Percentiles rank a stretch among this genome's conserved stretches.
phyloP scores from a whole-genome alignment of 176 grass and related monocot species.

The Zizania latifolia region DNA sequence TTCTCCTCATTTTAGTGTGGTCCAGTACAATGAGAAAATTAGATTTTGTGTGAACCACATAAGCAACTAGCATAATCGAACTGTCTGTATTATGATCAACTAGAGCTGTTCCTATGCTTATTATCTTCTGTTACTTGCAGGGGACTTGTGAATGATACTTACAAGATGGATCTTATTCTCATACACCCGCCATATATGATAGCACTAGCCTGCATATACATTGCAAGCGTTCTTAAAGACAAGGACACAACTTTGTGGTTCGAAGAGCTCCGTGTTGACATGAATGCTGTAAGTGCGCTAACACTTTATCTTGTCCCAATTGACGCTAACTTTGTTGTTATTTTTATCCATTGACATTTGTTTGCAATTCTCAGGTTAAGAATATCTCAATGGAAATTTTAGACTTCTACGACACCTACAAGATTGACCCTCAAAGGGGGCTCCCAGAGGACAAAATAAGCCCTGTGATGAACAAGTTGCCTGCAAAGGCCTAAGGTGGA shows the following conservation, averaged over 20 bases:
- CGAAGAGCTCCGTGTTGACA: conserved; percentile 86
- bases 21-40: not conserved
- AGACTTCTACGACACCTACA: conserved; percentile 82
- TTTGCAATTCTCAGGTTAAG: conserved; percentile 49
- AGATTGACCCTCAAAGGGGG: conserved; percentile 52
- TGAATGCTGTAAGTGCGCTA: conserved; percentile 60
- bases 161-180: conserved; percentile 95
- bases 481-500: conserved; percentile 38
- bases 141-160: conserved; percentile 95
- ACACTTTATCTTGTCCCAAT: not conserved
- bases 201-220: conserved; percentile 94
- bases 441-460: conserved; percentile 71
- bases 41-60: not conserved
- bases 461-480: conserved; percentile 76
- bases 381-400: conserved; percentile 93
- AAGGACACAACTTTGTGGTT: conserved; percentile 87
- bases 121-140: conserved; percentile 33
- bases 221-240: conserved; percentile 71
- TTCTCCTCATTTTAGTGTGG: not conserved
- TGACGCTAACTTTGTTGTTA: not conserved
- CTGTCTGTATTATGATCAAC: not conserved
- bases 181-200: conserved; percentile 95
- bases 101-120: conserved; percentile 3
- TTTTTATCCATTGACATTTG: not conserved
- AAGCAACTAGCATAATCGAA: not conserved